Percentiles rank a stretch among this genome's conserved stretches.
Conservation (phyloP, 2,329 filamentous ascomycete genomes). For the Rhynchosporium secalis region DNA sequence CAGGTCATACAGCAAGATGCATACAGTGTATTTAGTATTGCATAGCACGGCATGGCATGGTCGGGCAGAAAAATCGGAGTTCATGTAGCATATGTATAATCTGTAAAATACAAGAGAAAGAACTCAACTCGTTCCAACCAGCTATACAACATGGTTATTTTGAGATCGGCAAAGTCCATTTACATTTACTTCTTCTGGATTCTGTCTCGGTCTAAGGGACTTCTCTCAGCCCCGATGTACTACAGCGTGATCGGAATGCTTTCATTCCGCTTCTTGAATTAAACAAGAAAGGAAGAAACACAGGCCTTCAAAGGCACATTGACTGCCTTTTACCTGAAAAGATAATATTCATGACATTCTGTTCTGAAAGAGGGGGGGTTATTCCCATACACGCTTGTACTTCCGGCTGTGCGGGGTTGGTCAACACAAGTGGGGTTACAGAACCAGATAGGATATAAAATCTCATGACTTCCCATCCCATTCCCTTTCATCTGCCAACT, state of each 20-base stretch:
- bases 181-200: too few relatives aligned
- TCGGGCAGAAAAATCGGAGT: slow-evolving; percentile 19
- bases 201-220: too few relatives aligned
- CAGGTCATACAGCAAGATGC: slow-evolving; percentile 5
- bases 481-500: not conserved
- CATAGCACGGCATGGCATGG: slow-evolving; percentile 11
- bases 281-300: not conserved
- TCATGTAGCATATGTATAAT: slow-evolving; percentile 23
- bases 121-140: slow-evolving; percentile 25
- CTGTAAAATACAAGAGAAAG: slow-evolving; percentile 19
- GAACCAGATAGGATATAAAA: not conserved
- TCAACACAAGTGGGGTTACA: not conserved
- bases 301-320: not conserved
- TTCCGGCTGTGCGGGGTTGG: slow-evolving; percentile 7
- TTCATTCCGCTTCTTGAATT: too few relatives aligned
- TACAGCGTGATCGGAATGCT: not conserved
- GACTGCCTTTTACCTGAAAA: not conserved
- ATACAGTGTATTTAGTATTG: slow-evolving; percentile 22
- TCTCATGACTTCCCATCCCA: not conserved
- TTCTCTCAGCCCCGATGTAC: too few relatives aligned
- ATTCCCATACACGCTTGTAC: not conserved
- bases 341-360: not conserved
- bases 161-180: too few relatives aligned
- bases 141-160: too few relatives aligned
- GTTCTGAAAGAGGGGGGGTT: not conserved